Conservation (phyloP, 371 early-diverging fungal genomes). For the Blyttiomyces sp. region DNA sequence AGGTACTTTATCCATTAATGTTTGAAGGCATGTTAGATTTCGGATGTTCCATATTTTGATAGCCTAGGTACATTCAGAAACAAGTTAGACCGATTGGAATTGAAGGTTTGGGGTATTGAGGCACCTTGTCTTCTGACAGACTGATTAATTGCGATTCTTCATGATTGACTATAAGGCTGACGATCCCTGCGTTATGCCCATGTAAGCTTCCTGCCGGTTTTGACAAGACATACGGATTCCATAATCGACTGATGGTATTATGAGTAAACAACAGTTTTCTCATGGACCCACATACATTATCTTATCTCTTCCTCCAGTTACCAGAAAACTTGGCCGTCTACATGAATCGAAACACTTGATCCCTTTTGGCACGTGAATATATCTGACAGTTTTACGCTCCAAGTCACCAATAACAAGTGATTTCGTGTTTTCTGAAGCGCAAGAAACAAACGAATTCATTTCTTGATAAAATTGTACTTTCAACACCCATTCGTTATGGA, state of each 20-base stretch:
- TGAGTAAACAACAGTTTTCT: neutral
- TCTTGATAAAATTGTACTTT: slow-evolving; percentile 51
- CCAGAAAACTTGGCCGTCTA: slow-evolving; percentile 54
- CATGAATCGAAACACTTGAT: slow-evolving; percentile 54
- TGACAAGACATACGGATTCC: slow-evolving; percentile 59
- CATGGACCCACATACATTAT: slow-evolving; percentile 35
- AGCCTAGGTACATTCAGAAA: slow-evolving; percentile 19
- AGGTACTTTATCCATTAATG: slow-evolving; percentile 49
- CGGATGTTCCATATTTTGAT: slow-evolving; percentile 56
- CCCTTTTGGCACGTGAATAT: slow-evolving; percentile 50
- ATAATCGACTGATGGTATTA: slow-evolving; percentile 41
- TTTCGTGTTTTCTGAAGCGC: slow-evolving; percentile 40
- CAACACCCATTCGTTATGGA: slow-evolving; percentile 56
- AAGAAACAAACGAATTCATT: slow-evolving; percentile 54
- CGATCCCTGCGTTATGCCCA: slow-evolving; percentile 49
- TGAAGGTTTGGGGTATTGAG: neutral
- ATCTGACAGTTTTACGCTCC: slow-evolving; percentile 46
- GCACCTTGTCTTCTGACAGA: slow-evolving; percentile 51
- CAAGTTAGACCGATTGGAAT: neutral
- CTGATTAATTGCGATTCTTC: slow-evolving; percentile 52
- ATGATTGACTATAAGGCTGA: slow-evolving; percentile 46
- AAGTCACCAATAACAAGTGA: slow-evolving; percentile 52
- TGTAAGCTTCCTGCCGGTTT: slow-evolving; percentile 52
- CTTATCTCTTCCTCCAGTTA: slow-evolving; percentile 56
- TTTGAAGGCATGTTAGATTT: slow-evolving; percentile 51